Base-by-base conservation (phyloP, 2,329 filamentous ascomycete species). In the Aspergillus fructus region DNA sequence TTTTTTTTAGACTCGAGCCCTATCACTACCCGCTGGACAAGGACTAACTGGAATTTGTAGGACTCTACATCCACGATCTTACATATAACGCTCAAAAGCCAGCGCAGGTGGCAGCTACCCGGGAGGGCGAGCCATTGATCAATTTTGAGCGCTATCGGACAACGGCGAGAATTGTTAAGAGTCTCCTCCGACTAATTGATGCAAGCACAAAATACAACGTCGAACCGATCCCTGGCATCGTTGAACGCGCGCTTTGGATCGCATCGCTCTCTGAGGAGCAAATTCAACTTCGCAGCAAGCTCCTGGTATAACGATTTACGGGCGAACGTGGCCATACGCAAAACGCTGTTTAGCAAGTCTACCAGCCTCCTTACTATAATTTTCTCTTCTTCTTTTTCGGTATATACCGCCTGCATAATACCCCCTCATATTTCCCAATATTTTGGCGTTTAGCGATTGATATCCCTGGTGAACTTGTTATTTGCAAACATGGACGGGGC, bases 21-120 rank as follows among this genome's bases (percentile, higher is more conserved):
- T 47, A 13, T 41, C 8, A n/a, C 9, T 33, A 15, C 23, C 24
- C 13, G 9, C 30, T 1, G 40, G 34, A 45, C 30, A 27, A 30
- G 27, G 9, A n/a, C 39, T 63, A 43, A 62, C 43, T n/a, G n/a
- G 13, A 27, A 8, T 23, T 23, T 39, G 33, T 53, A 82, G 80
- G 85, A 21, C 78, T 88, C 34, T 88, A 88, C 69, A 85, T 86
- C 5, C 85, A 86, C 62, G 85, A 88, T 66, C 76, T 88, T 55
- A 87, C 85, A 49, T 87, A 86, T 73, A 88, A 88, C 67, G 81
- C 85, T 0, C 85, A 88, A 70, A 88, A 88, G 65, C 85, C 85
- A 0, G 79, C 83, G 2, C 81, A 83, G 62, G 78, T 87, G 43
- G 75, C 50, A 37, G 39, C 78, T 12, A 76, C 74, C 13, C 73